These are phyloP conservation scores for Balansia obtecta DNA, from an alignment of 2,329 filamentous ascomycete genomes.

Conservation along the genomic window DNA sequence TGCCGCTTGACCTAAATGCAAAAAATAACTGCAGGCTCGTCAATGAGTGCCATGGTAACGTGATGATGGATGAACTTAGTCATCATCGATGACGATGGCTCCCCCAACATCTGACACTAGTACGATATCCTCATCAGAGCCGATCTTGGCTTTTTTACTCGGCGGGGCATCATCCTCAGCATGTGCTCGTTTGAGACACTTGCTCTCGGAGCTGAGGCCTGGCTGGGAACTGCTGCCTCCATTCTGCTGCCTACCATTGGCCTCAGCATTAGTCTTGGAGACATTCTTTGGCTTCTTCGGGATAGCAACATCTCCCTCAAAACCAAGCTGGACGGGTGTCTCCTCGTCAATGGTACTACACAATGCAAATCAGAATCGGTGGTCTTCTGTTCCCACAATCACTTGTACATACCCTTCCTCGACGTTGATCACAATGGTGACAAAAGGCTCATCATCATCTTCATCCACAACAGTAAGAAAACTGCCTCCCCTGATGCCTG, in stretches of 20 bases:
- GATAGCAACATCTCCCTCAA: constrained; percentile 33
- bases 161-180: constrained; percentile 29
- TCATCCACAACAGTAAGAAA: constrained; percentile 82
- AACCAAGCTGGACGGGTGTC: constrained; percentile 39
- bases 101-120: constrained; percentile 43
- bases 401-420: constrained; percentile 42
- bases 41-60: not conserved
- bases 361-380: constrained; percentile 15
- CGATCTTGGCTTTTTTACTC: constrained; percentile 37
- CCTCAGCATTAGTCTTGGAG: constrained; percentile 26
- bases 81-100: constrained; percentile 56
- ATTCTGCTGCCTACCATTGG: constrained; percentile 23
- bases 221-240: constrained; percentile 27
- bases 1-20: constrained; percentile 35
- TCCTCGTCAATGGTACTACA: constrained; percentile 29
- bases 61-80: constrained; percentile 19
- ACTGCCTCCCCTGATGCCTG: constrained; percentile 56
- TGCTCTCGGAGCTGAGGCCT: constrained; percentile 17
- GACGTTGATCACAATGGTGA: constrained; percentile 68
- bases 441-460: constrained; percentile 58
- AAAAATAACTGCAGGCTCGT: not conserved
- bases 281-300: constrained; percentile 39
- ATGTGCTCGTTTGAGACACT: constrained; percentile 33
- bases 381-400: not conserved
- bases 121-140: constrained; percentile 26